A percentile compares a stretch with the other conserved stretches of the same genome.
Conservation (phyloP, 495 filamentous ascomycete genomes). For the Pyronema omphalodes region DNA sequence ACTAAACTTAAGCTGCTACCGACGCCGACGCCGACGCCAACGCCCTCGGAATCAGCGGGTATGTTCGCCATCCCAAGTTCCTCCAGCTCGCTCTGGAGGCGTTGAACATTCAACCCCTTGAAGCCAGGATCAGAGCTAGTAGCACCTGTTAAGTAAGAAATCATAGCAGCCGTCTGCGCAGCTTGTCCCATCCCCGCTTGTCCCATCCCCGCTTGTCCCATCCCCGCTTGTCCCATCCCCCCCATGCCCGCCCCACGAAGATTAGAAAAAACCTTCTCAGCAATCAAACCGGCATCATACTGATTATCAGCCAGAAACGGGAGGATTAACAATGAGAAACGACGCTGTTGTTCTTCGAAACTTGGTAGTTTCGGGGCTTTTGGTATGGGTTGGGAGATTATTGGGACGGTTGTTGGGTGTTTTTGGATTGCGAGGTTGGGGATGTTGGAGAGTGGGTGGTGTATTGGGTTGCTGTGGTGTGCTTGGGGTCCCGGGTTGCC, state of each 20-base stretch:
- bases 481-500: too few relatives aligned
- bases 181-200: too few relatives aligned
- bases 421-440: constrained; percentile 17
- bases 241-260: constrained; percentile 14
- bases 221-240: constrained; percentile 8
- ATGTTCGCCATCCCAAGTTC: background rate
- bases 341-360: constrained; percentile 13
- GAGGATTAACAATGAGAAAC: constrained; percentile 13
- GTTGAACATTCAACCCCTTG: background rate
- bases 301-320: constrained; percentile 9
- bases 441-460: constrained; percentile 16
- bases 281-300: constrained; percentile 18
- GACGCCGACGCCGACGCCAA: too few relatives aligned
- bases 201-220: too few relatives aligned
- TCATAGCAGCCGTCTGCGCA: constrained; percentile 4
- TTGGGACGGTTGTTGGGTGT: constrained; percentile 9
- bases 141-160: background rate
- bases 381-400: constrained; percentile 5
- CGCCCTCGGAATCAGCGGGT: too few relatives aligned
- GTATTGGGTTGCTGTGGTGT: constrained; percentile 13
- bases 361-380: background rate
- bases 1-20: too few relatives aligned
- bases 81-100: constrained; percentile 5
- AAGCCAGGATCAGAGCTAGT: background rate
- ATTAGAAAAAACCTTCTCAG: constrained; percentile 13